These are phyloP conservation scores for Mucor racemosus DNA, from an alignment of 371 early-diverging fungal genomes.

Conservation along the genomic window DNA sequence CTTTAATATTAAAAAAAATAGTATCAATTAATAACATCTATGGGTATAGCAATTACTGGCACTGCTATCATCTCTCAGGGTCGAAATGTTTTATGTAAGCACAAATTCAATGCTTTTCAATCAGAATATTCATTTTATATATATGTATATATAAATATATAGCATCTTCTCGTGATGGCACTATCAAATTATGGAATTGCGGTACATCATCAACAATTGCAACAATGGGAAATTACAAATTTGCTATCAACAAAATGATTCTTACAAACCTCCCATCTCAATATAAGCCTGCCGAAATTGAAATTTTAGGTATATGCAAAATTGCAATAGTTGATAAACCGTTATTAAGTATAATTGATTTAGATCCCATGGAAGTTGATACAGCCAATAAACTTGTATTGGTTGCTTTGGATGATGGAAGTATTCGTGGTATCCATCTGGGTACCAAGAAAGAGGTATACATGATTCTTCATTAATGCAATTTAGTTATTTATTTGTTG, in stretches of 20 bases:
- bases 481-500: neutral
- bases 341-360: neutral
- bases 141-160: neutral
- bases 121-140: neutral
- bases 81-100: constrained; percentile 63
- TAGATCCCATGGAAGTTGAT: constrained; percentile 58
- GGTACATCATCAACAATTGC: constrained; percentile 48
- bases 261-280: constrained; percentile 32
- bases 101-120: neutral
- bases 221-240: constrained; percentile 37
- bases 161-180: constrained; percentile 65
- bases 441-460: constrained; percentile 61
- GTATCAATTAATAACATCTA: neutral
- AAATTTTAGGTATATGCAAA: constrained; percentile 27
- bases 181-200: constrained; percentile 62
- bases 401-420: constrained; percentile 53
- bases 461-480: neutral
- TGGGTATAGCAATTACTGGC: constrained; percentile 53
- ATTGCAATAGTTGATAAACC: no score
- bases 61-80: constrained; percentile 62
- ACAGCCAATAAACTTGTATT: constrained; percentile 56
- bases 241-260: constrained; percentile 43
- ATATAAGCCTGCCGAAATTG: constrained; percentile 20
- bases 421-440: constrained; percentile 54
- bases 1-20: neutral